phyloP scores from a whole-genome alignment of 2,329 filamentous ascomycete genomes.

The Escovopsis sp. region DNA sequence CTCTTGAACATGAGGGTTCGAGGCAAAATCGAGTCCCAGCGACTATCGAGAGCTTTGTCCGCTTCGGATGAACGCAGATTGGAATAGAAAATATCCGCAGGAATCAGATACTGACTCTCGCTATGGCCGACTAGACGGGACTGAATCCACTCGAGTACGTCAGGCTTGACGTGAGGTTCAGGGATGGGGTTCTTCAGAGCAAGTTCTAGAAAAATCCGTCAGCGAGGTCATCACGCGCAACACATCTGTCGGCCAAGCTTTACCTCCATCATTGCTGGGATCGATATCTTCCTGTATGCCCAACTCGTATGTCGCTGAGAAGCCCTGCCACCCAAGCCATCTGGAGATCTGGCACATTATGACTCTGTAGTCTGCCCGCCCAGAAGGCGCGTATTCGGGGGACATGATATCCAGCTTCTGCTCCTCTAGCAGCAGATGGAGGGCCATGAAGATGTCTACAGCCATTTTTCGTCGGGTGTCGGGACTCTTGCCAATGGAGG shows the following conservation, averaged over 20 bases:
- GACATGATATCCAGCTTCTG: conserved; percentile 58
- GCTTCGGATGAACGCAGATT: conserved; percentile 19
- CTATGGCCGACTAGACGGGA: conserved; percentile 26
- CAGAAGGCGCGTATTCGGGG: conserved; percentile 28
- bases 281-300: conserved; percentile 36
- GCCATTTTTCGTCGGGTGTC: conserved; percentile 46
- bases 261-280: conserved; percentile 25
- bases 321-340: conserved; percentile 61
- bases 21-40: conserved; percentile 40
- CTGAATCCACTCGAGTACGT: conserved; percentile 41
- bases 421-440: conserved; percentile 85
- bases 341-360: conserved; percentile 65
- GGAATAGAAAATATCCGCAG: conserved; percentile 30
- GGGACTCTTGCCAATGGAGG: conserved; percentile 34
- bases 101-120: conserved; percentile 24
- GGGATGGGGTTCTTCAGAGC: conserved; percentile 18
- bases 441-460: conserved; percentile 53
- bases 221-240: background rate
- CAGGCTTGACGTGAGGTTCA: conserved; percentile 20
- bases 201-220: conserved; percentile 14
- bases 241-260: conserved; percentile 1
- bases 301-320: conserved; percentile 34
- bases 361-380: conserved; percentile 44
- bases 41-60: conserved; percentile 21
- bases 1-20: conserved; percentile 56